phyloP scores from a whole-genome alignment of 1,139 yeast species.

The Magnusiomyces paraingens region DNA sequence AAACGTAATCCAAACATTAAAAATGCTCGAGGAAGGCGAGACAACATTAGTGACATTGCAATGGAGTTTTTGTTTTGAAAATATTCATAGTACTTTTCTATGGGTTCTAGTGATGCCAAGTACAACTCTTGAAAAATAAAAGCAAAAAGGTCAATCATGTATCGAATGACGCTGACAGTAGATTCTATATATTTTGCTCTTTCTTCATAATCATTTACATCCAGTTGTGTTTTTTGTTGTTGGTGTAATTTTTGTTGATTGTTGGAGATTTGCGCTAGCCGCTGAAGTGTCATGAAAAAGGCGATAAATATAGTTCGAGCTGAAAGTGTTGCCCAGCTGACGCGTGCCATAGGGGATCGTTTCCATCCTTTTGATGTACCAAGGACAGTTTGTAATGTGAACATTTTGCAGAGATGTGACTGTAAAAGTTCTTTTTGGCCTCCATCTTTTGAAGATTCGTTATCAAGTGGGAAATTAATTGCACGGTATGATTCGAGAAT shows the following conservation, averaged over 20 bases:
- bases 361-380: constrained; percentile 49
- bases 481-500: constrained; percentile 63
- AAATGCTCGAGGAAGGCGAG: constrained; percentile 66
- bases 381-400: constrained; percentile 54
- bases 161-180: constrained; percentile 65
- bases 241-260: constrained; percentile 27
- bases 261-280: neutral
- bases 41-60: constrained; percentile 36
- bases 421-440: neutral
- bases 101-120: constrained; percentile 23
- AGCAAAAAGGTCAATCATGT: constrained; percentile 68
- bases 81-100: constrained; percentile 7
- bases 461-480: constrained; percentile 61
- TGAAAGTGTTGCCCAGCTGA: constrained; percentile 66
- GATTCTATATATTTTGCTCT: constrained; percentile 55
- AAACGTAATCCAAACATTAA: constrained; percentile 57
- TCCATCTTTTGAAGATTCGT: constrained; percentile 58
- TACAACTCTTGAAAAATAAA: constrained; percentile 61
- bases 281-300: constrained; percentile 54
- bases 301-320: constrained; percentile 68
- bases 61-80: constrained; percentile 22
- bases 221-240: constrained; percentile 18
- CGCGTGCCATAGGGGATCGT: constrained; percentile 45
- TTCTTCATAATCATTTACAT: constrained; percentile 42
- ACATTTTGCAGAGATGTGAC: constrained; percentile 26